Conservation (phyloP, 1,284 basidiomycete genomes). For the Cutaneotrichosporon sp. region DNA sequence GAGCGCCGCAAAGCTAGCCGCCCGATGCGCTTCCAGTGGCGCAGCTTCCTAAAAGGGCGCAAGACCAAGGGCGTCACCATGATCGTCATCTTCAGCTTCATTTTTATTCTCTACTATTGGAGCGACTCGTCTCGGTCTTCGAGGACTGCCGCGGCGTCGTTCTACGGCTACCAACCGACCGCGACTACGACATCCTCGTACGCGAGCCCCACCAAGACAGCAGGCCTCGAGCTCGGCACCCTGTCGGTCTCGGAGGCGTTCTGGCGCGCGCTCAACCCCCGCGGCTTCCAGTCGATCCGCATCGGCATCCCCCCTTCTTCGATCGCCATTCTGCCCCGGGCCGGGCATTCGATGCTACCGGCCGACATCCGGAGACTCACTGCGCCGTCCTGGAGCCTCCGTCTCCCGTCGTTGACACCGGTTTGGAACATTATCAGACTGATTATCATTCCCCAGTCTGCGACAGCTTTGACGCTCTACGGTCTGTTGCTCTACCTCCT, state of each 20-base stretch:
- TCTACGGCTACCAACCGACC: conserved; percentile 47
- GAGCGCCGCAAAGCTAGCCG: conserved; percentile 14
- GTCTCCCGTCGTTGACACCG: conserved; percentile 53
- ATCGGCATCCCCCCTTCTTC: conserved; percentile 76
- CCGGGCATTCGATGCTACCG: conserved; percentile 43
- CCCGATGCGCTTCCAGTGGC: conserved; percentile 24
- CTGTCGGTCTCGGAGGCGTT: conserved; percentile 53
- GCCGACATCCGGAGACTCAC: conserved; percentile 43
- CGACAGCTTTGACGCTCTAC: conserved; percentile 73
- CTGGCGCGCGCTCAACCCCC: conserved; percentile 80
- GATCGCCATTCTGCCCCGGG: conserved; percentile 64
- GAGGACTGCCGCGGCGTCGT: conserved; percentile 32
- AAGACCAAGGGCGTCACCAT: conserved; percentile 77
- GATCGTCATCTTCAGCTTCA: conserved; percentile 57
- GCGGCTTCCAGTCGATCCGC: conserved; percentile 67
- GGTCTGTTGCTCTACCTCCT: conserved; percentile 80
- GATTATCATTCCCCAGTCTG: conserved; percentile 77
- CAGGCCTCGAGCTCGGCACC: conserved; percentile 20
- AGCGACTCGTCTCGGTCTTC: conserved; percentile 36
- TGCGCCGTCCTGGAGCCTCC: conserved; percentile 33
- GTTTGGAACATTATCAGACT: conserved; percentile 75
- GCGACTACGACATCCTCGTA: conserved; percentile 26
- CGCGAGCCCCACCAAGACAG: conserved; percentile 18
- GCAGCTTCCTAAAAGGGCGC: conserved; percentile 64
- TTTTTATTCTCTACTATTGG: conserved; percentile 51